phyloP scores from a whole-genome alignment of 2,329 filamentous ascomycete genomes.

The Lachnellula cervina region DNA sequence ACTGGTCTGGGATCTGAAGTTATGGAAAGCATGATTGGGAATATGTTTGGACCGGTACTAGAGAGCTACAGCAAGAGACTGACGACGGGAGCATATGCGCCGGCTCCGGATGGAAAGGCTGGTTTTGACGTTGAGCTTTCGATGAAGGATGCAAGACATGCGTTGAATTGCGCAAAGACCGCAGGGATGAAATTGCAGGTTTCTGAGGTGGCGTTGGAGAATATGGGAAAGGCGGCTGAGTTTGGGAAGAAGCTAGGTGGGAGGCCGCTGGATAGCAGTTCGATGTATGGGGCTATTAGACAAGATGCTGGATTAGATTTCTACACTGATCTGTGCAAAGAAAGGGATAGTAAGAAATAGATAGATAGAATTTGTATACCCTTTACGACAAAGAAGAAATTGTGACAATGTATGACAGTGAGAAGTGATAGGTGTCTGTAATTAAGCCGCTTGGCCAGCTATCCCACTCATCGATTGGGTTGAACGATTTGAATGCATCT shows the following conservation, averaged over 20 bases:
- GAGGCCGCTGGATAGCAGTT: conserved; percentile 43
- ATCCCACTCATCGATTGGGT: too few species aligned
- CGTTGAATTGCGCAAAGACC: conserved; percentile 20
- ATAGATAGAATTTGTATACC: too few species aligned
- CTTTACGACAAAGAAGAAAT: too few species aligned
- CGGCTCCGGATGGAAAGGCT: conserved; percentile 26
- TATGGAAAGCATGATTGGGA: conserved; percentile 39
- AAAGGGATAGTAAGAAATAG: conserved; percentile 8
- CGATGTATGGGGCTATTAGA: conserved; percentile 45
- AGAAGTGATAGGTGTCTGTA: too few species aligned
- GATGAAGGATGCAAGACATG: conserved; percentile 27
- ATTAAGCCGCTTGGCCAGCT: too few species aligned
- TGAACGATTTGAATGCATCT: too few species aligned
- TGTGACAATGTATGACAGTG: too few species aligned
- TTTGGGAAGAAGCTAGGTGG: conserved; percentile 29
- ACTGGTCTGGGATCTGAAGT: conserved; percentile 38
- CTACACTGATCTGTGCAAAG: conserved; percentile 34
- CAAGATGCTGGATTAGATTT: conserved; percentile 40
- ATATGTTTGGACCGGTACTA: conserved; percentile 39
- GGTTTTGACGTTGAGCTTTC: conserved; percentile 23
- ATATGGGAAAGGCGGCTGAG: conserved; percentile 39
- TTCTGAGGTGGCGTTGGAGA: conserved; percentile 31
- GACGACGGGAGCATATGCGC: conserved; percentile 39
- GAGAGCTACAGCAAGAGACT: conserved; percentile 39
- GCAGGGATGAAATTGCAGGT: conserved; percentile 20